Evolutionary conservation across 75 land plant species (phyloP).

Genomic region (Pinus albicaulis): DNA sequence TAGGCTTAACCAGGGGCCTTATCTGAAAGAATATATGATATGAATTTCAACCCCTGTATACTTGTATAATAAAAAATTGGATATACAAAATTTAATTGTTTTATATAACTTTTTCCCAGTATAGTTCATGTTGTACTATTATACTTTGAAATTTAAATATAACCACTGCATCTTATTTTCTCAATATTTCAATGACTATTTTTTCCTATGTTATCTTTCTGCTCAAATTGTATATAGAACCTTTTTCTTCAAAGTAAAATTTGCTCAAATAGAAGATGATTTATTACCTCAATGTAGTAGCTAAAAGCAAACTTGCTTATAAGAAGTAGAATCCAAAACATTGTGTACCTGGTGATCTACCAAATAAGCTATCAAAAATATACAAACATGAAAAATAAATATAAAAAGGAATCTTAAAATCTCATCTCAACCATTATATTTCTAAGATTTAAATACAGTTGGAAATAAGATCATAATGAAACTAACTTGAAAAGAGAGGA

Average conservation of each 20-base stretch:
- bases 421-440: neutral
- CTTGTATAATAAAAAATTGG: too few relatives aligned
- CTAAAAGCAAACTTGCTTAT: slow-evolving; percentile 79
- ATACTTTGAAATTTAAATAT: neutral
- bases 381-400: neutral
- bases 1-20: slow-evolving; percentile 83
- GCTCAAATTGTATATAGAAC: neutral
- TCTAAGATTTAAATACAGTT: neutral
- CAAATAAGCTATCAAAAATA: neutral
- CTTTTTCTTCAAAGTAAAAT: neutral
- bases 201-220: neutral
- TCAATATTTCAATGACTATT: neutral
- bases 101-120: neutral
- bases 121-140: neutral
- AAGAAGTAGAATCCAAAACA: slow-evolving; percentile 76
- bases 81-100: neutral
- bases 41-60: neutral
- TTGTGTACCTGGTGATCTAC: slow-evolving; percentile 56
- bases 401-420: neutral
- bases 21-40: slow-evolving; percentile 41
- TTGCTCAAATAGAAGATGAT: neutral
- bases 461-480: neutral
- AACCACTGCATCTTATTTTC: neutral
- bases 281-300: slow-evolving; percentile 74
- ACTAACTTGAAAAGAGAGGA: slow-evolving; percentile 68